These are phyloP conservation scores for Fomitopsis pulvina DNA, from an alignment of 768 basidiomycete genomes.

Conservation along the genomic window DNA sequence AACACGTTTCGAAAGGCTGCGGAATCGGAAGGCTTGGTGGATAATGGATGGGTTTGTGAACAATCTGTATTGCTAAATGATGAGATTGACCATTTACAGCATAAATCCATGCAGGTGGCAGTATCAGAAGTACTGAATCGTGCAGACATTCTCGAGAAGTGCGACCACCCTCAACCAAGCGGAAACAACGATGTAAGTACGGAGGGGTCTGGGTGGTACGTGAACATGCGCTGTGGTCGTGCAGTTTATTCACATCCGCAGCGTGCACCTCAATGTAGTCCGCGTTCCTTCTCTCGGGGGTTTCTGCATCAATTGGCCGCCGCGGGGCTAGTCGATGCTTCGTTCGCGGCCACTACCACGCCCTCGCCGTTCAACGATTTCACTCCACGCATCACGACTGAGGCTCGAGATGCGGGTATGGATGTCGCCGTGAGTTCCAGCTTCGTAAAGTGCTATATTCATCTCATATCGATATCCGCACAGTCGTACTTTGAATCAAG, in stretches of 20 bases:
- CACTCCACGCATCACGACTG: slow-evolving; percentile 42
- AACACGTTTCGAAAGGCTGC: slow-evolving; percentile 47
- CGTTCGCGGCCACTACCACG: slow-evolving; percentile 45
- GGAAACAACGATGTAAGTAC: neutral
- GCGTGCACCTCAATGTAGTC: neutral
- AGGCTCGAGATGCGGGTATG: slow-evolving; percentile 53
- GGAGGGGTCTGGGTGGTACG: slow-evolving; percentile 7
- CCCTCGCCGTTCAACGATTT: slow-evolving; percentile 42
- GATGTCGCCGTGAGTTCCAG: slow-evolving; percentile 46
- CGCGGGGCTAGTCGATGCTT: slow-evolving; percentile 47
- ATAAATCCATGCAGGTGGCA: slow-evolving; percentile 41
- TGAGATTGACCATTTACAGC: slow-evolving; percentile 15
- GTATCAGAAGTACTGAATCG: slow-evolving; percentile 42
- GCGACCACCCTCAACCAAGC: slow-evolving; percentile 26
- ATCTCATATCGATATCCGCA: no score
- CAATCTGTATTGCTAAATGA: neutral
- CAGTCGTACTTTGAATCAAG: slow-evolving; percentile 55
- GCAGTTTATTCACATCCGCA: no score
- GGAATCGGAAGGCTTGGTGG: slow-evolving; percentile 42
- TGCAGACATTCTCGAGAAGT: slow-evolving; percentile 48
- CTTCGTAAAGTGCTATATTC: neutral
- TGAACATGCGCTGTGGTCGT: no score
- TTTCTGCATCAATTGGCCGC: slow-evolving; percentile 50
- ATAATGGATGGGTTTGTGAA: slow-evolving; percentile 51
- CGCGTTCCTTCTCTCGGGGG: slow-evolving; percentile 30